phyloP scores from a whole-genome alignment of 345 rosid species.

The Xanthoceras sorbifolium region DNA sequence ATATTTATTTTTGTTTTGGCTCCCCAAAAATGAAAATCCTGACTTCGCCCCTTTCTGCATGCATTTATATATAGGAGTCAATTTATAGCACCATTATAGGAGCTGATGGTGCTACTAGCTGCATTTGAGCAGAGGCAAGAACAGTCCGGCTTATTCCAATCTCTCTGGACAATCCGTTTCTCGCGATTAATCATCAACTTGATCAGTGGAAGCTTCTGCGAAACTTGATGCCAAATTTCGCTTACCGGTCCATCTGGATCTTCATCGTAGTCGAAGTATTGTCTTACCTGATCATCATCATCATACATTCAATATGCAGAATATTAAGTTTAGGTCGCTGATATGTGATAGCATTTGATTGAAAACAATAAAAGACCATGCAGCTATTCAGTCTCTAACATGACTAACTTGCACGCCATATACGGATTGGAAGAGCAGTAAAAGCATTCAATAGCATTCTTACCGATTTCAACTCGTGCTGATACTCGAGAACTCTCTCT shows the following conservation, averaged over 20 bases:
- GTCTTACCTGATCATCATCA: constrained; percentile 46
- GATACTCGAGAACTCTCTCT: constrained; percentile 66
- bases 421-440: no score
- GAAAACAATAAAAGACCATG: no score
- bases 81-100: neutral
- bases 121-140: constrained; percentile 57
- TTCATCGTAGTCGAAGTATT: constrained; percentile 48
- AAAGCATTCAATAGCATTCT: no score
- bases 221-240: constrained; percentile 84
- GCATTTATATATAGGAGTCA: neutral
- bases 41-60: no score
- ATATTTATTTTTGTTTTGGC: no score
- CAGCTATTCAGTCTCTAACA: no score
- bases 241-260: constrained; percentile 76
- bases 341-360: no score
- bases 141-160: constrained; percentile 55
- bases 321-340: neutral
- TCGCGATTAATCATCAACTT: constrained; percentile 81
- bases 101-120: neutral
- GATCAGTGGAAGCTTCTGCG: constrained; percentile 80
- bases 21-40: no score
- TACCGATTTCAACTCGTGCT: constrained; percentile 68
- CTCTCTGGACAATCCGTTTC: constrained; percentile 65
- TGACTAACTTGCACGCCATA: no score
- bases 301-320: neutral